phyloP scores from a whole-genome alignment of 495 filamentous ascomycete species.

The Xylaria longipes region DNA sequence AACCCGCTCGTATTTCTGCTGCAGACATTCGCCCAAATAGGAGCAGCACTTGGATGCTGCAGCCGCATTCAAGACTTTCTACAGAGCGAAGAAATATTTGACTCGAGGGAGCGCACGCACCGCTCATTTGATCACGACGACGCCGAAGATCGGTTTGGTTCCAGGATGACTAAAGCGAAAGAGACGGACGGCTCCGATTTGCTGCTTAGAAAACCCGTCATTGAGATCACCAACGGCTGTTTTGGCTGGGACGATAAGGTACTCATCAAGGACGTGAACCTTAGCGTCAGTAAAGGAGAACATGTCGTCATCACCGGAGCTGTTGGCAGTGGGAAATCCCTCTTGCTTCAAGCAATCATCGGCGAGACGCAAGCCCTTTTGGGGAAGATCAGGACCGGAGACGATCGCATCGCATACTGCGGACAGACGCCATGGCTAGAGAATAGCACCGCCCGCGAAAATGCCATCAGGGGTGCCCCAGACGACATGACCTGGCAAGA shows the following conservation, averaged over 20 bases:
- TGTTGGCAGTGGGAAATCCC: slow-evolving; percentile 41
- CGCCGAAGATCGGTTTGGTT: background rate
- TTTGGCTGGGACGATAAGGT: slow-evolving; percentile 10
- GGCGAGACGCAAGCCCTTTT: slow-evolving; percentile 26
- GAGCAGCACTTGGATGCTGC: slow-evolving; percentile 38
- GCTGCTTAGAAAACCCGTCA: background rate
- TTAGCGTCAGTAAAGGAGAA: slow-evolving; percentile 15
- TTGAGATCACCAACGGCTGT: background rate
- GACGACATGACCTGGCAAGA: slow-evolving; percentile 45
- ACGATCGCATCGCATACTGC: slow-evolving; percentile 32
- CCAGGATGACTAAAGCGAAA: background rate
- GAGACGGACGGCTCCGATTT: background rate
- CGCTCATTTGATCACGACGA: background rate
- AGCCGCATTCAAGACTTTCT: slow-evolving; percentile 38
- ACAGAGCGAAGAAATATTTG: slow-evolving; percentile 17
- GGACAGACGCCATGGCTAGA: slow-evolving; percentile 51
- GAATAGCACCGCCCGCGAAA: slow-evolving; percentile 43
- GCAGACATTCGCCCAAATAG: slow-evolving; percentile 31
- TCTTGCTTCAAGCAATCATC: slow-evolving; percentile 39
- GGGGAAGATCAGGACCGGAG: background rate
- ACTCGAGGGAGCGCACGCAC: slow-evolving; percentile 10
- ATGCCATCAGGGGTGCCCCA: slow-evolving; percentile 34
- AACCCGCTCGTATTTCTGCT: slow-evolving; percentile 38
- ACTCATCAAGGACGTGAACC: slow-evolving; percentile 22
- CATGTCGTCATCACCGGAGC: slow-evolving; percentile 29